Evolutionary conservation across 225 moss, liverwort and hornwort species (phyloP).

Genomic region (Takakia lepidozioides): DNA sequence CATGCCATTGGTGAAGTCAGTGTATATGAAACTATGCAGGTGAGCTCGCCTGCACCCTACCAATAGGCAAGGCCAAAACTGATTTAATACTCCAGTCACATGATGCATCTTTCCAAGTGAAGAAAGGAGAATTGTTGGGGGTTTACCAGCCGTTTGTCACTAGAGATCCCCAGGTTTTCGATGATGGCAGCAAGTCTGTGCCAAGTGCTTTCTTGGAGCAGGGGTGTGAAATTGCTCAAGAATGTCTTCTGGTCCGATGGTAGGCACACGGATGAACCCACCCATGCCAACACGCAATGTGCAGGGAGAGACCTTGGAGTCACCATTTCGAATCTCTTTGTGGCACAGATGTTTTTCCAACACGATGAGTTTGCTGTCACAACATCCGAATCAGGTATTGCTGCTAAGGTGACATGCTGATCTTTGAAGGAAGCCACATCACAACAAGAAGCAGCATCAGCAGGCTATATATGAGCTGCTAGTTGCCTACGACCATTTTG

Average conservation of each 20-base stretch:
- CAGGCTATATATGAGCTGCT: no score
- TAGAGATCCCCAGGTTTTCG: slow-evolving; percentile 37
- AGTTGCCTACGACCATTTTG: no score
- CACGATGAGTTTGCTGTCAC: slow-evolving; percentile 33
- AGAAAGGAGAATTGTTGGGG: slow-evolving; percentile 31
- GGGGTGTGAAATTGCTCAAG: slow-evolving; percentile 33
- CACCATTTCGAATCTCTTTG: slow-evolving; percentile 18
- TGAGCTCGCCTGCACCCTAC: slow-evolving; percentile 35
- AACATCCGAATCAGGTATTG: no score
- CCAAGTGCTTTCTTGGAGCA: slow-evolving; percentile 46
- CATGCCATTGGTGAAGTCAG: slow-evolving; percentile 36
- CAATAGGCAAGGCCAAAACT: slow-evolving; percentile 44
- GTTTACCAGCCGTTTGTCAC: slow-evolving; percentile 40
- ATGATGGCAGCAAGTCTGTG: slow-evolving; percentile 15
- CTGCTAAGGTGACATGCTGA: no score
- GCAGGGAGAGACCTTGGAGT: slow-evolving; percentile 35
- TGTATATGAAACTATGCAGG: slow-evolving; percentile 36
- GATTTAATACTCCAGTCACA: slow-evolving; percentile 44
- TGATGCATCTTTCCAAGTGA: slow-evolving; percentile 39
- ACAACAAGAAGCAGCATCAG: no score
- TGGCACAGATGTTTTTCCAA: slow-evolving; percentile 38
- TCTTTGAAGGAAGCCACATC: no score
- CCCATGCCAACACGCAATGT: slow-evolving; percentile 42
- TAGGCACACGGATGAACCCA: slow-evolving; percentile 17
- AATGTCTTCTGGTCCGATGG: slow-evolving; percentile 59